Base-by-base conservation (phyloP, 176 grass and related monocot genomes). In the Oryza rufipogon region DNA sequence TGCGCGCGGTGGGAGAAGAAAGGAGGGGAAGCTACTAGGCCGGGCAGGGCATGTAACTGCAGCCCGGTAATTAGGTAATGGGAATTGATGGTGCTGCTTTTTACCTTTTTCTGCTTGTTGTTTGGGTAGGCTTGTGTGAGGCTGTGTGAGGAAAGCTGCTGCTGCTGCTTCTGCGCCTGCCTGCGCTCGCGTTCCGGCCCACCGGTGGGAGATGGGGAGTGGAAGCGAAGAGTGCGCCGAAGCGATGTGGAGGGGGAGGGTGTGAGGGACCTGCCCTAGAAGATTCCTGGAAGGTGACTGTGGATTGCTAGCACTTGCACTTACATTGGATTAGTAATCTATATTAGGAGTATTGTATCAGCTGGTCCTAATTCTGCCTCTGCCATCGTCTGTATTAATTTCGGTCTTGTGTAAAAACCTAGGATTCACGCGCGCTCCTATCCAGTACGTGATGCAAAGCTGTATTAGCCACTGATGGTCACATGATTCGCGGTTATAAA, bases 201-300 rank as follows among this genome's bases (percentile, higher is more conserved):
- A 77, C 54, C 54, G 19, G 54, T n/a, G 52, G 16, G 52, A 56
- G 6, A 19, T 6, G 52, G 1, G 17, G 54, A 44, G 42, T 2
- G 54, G 17, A 58, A 58, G 54, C 54, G 6, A 19, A 49, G 47
- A 12, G 47, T 3, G 6, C 36, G 36, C 36, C 36, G 54, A 58
- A 58, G 19, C 54, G 54, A 58, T 58, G 17, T 6, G 54, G 54
- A 58, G 4, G 17, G 3, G 4, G 34, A 16, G 7, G 34, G 3
- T 10, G 7, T 12, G 10, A 38, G 47, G 83, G 66, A 25, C 38
- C 51, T 80, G 66, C 76, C 85, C 85, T 84, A 91, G 89, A 87
- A 91, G 89, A 87, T 91, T 87, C 89, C 52, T 66, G 52, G 81
- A 91, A 77, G 89, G 81, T 75, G 85, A 71, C 80, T 61, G 25